Base-by-base conservation (phyloP, 2,329 filamentous ascomycete genomes). In the Fusarium sp. region DNA sequence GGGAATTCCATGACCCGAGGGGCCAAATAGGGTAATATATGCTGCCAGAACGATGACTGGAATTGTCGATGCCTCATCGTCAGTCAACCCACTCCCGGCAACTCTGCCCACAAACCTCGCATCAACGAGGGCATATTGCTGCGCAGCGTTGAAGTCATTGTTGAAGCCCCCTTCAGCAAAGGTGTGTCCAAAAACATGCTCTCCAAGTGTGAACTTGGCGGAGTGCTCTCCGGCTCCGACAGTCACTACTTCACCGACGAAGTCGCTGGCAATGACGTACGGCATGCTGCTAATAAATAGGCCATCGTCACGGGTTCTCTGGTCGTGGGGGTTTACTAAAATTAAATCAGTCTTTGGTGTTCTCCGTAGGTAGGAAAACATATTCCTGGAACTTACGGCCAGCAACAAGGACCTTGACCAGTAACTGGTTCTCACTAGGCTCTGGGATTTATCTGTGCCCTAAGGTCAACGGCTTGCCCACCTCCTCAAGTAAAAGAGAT, bases 401-500 rank as follows among this genome's bases (percentile, higher is more conserved):
- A 30, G 57, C 32, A 18, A 60, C 57, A 52, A 52, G 44, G 32
- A 59, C 44, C 32, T 59, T 59, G 22, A 59, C 56, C 22, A 59
- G 24, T 17, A 52, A 8, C 17, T 59, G 44, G 18, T 38, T 38
- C 9, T 39, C 22, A 3, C 22, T 9, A 8, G 56, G 45, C 5
- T 60, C 8, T 8, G 45, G 57, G 32, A 60, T 60, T 17, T 26
- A 11, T 3, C 45, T 45, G 4, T n/a, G 3, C 3, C 45, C 57
- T 3, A 22, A 8, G 13, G 18, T 6, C 3, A 59, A 32, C 3
- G 26, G 56, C 20, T 26, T 59, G 1, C 34, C 45, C 14, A 54
- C 22, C 13, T 60, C 57, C 12, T 32, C 11, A 11, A 54, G 45
- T 26, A 54, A 30, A 10, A 59, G 44, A 26, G 56, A 44, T 30